phyloP scores from a whole-genome alignment of 208 protist genomes.

The Phytomonas francai region DNA sequence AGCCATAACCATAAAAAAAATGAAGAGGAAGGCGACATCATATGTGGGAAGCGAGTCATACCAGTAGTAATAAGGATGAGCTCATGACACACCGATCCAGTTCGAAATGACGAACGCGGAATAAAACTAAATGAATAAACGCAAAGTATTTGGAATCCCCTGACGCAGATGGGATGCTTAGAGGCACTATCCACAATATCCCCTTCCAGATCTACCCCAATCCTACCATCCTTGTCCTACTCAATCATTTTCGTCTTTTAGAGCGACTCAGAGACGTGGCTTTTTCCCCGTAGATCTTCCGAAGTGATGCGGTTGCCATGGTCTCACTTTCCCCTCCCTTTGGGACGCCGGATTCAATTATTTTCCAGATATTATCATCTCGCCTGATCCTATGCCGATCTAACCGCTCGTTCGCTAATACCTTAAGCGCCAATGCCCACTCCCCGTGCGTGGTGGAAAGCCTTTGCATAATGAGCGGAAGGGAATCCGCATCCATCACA shows the following conservation, averaged over 20 bases:
- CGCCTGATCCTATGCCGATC: slow-evolving; percentile 29
- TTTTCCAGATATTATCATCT: slow-evolving; percentile 60
- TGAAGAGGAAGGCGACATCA: neutral
- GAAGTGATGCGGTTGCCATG: slow-evolving; percentile 13
- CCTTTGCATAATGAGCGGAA: slow-evolving; percentile 64
- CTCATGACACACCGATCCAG: too few species aligned
- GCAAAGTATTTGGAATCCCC: neutral
- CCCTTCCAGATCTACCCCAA: neutral
- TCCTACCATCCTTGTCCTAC: neutral
- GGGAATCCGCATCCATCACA: slow-evolving; percentile 50
- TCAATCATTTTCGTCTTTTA: neutral
- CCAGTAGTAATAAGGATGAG: too few species aligned
- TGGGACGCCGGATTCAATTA: slow-evolving; percentile 44
- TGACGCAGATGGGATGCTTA: neutral
- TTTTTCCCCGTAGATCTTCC: slow-evolving; percentile 8
- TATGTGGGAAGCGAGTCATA: neutral
- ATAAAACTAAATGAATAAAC: neutral
- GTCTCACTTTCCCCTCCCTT: slow-evolving; percentile 22
- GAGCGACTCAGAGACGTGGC: neutral
- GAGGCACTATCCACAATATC: neutral
- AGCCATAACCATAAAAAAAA: too few species aligned
- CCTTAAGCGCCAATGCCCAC: slow-evolving; percentile 51
- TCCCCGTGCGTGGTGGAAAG: slow-evolving; percentile 26
- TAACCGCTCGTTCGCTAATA: slow-evolving; percentile 44
- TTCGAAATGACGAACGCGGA: neutral